Conservation (phyloP, 306 rosid genomes). For the Luffa aegyptiaca region DNA sequence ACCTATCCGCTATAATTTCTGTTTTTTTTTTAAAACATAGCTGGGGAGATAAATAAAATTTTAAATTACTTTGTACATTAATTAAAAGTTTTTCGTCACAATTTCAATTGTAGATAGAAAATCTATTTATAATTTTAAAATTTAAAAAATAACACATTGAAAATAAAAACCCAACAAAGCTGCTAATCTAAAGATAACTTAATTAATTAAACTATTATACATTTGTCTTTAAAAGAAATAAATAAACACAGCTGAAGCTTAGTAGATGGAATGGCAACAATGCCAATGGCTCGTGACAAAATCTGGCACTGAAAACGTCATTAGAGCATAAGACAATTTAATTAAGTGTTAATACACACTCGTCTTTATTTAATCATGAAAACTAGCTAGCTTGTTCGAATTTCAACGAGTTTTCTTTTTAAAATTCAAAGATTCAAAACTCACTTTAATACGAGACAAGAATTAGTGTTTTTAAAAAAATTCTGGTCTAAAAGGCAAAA, state of each 20-base stretch:
- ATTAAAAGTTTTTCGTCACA: too few relatives aligned
- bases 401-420: not conserved
- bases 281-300: not conserved
- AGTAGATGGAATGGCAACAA: not conserved
- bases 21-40: too few relatives aligned
- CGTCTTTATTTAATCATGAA: not conserved
- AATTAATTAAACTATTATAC: not conserved
- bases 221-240: not conserved
- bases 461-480: not conserved
- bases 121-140: too few relatives aligned
- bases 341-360: not conserved
- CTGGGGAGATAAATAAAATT: too few relatives aligned
- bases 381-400: not conserved
- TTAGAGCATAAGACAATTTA: not conserved
- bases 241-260: not conserved
- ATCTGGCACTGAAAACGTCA: not conserved
- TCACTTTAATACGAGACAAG: not conserved
- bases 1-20: too few relatives aligned
- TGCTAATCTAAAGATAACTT: too few relatives aligned
- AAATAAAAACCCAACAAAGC: not conserved
- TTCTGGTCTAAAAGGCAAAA: not conserved
- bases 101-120: not conserved
- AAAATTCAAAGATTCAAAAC: not conserved
- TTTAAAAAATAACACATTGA: too few relatives aligned
- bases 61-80: too few relatives aligned